Base-by-base conservation (phyloP, 2,329 filamentous ascomycete genomes). In the Canariomyces notabilis region DNA sequence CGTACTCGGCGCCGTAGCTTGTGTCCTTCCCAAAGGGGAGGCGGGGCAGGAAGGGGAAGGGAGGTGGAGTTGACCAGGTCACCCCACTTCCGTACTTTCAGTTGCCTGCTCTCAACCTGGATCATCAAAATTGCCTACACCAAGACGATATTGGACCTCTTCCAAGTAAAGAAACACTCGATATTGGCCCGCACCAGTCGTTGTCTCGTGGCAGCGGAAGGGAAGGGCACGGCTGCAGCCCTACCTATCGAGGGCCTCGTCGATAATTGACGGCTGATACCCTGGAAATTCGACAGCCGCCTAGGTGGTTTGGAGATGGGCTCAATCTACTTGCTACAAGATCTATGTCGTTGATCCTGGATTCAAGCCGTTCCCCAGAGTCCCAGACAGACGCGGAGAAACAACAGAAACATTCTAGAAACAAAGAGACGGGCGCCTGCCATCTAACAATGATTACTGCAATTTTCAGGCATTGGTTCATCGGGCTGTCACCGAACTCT, bases 151-250 rank as follows among this genome's bases (percentile, higher is more conserved):
- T 55, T 54, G 51, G 48, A 34, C 15, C 12, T 38, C 41, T 56
- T 57, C 56, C 54, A 57, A 57, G 53, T 54, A 56, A 59, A 56
- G 58, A 53, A 58, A 53, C 53, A 48, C 21, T 34, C 43, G 41
- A 57, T 55, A 55, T 54, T 49, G 46, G 16, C 41, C 47, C 43
- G 34, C 49, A 40, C 37, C 40, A 29, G 33, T 35, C 19, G 35
- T 50, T 45, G 20, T 44, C 23, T 45, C 16, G 36, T 49, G 5
- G 43, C 42, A 22, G 20, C 19, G 31, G 42, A 48, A 26, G 42
- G 39, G 36, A 33, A 29, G 44, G 42, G 40, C 44, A 26, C n/a
- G 37, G 44, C 51, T 61, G 58, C 58, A 60, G 59, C 58, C 58
- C 55, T 62, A 58, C 43, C 58, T 58, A 55, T 42, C 50, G 37